These are phyloP conservation scores for Dimargaris verticillata DNA, from an alignment of 192 early-diverging fungal species.

Conservation along the genomic window DNA sequence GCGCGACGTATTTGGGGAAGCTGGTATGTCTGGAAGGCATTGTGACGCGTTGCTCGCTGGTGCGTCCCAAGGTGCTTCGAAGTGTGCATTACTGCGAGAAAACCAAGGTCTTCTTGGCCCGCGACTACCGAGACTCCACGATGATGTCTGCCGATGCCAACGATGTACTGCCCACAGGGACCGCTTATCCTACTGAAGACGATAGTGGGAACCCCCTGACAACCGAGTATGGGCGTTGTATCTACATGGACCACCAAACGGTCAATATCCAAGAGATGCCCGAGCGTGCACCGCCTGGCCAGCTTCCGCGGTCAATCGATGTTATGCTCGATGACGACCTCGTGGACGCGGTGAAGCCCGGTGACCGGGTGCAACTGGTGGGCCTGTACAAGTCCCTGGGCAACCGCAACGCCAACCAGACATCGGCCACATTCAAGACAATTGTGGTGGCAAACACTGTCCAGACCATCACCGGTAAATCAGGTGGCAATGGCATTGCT, in stretches of 20 bases:
- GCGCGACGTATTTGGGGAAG: constrained; percentile 62
- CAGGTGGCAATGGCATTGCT: constrained; percentile 12
- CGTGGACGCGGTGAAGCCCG: constrained; percentile 88
- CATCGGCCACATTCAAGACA: constrained; percentile 80
- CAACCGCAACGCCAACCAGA: constrained; percentile 50
- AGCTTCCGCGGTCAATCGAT: constrained; percentile 85
- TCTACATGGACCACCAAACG: constrained; percentile 84
- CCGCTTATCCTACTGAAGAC: constrained; percentile 87
- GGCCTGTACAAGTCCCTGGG: constrained; percentile 84
- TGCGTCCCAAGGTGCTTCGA: constrained; percentile 82
- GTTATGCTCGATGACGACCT: constrained; percentile 91
- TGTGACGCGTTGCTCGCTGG: constrained; percentile 92
- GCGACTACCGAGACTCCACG: constrained; percentile 77
- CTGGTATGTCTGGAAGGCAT: constrained; percentile 92
- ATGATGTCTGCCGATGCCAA: constrained; percentile 28
- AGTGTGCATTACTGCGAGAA: constrained; percentile 87
- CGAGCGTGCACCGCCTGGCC: constrained; percentile 85
- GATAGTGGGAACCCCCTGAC: constrained; percentile 79
- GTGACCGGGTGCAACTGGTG: constrained; percentile 85
- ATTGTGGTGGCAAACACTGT: constrained; percentile 80
- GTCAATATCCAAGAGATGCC: constrained; percentile 98
- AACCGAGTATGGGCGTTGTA: constrained; percentile 81
- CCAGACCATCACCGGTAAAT: constrained; percentile 45
- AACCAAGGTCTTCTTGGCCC: constrained; percentile 59
- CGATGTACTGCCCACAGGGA: constrained; percentile 41